Conservation (phyloP, 225 moss, liverwort and hornwort species). For the Sphagnum tenellum region DNA sequence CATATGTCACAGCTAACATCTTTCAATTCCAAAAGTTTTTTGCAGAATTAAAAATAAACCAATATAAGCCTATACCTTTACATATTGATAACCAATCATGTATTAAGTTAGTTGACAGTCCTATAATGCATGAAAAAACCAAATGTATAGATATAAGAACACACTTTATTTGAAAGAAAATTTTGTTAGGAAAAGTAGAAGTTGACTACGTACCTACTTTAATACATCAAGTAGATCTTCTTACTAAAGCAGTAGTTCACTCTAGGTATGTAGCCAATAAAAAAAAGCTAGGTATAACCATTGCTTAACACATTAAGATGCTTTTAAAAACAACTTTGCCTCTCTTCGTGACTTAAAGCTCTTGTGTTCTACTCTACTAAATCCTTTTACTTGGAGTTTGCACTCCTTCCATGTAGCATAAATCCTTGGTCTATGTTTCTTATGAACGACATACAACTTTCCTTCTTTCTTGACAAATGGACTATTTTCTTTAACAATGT, state of each 20-base stretch:
- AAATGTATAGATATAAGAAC: conserved; percentile 4
- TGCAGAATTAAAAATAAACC: background rate
- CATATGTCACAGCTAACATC: background rate
- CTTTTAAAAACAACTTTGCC: no score
- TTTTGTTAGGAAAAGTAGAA: background rate
- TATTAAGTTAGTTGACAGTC: background rate
- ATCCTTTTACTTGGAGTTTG: no score
- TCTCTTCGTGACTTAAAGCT: no score
- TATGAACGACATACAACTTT: no score
- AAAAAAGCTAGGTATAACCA: background rate
- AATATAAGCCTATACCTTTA: background rate
- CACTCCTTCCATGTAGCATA: no score
- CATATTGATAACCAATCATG: background rate
- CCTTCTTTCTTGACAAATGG: no score
- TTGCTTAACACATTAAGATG: background rate
- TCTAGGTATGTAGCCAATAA: background rate
- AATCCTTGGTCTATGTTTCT: no score
- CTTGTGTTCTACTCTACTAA: no score
- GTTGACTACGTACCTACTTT: conserved; percentile 1
- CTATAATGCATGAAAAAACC: background rate
- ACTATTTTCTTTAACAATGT: no score
- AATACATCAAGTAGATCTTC: conserved; percentile 3
- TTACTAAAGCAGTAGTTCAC: background rate
- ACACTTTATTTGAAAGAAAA: conserved; percentile 2
- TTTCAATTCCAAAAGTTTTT: conserved; percentile 1